Percentiles rank a stretch among this genome's conserved stretches.
phyloP scores from a whole-genome alignment of 2,329 filamentous ascomycete species.

The Trichophyton verrucosum region DNA sequence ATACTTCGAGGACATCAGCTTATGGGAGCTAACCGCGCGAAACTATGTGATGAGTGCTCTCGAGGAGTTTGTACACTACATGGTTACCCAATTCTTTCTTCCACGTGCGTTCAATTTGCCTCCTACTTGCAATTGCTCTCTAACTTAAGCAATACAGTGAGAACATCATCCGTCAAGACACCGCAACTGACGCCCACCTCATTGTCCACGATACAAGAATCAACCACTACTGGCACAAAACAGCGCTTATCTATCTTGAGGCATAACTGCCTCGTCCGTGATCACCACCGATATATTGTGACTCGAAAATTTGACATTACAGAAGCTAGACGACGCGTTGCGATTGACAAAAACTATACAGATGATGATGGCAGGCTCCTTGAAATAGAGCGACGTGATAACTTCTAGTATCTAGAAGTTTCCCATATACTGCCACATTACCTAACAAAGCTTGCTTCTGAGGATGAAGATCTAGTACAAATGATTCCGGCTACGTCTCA shows the following conservation, averaged over 20 bases:
- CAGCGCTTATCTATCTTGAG: constrained; percentile 3
- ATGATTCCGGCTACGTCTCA: background rate
- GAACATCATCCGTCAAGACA: constrained; percentile 12
- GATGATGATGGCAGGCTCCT: constrained; percentile 14
- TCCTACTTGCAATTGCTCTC: background rate
- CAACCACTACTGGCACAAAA: constrained; percentile 2
- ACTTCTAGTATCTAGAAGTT: constrained; percentile 13
- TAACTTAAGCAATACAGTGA: constrained; percentile 9
- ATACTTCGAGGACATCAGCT: constrained; percentile 8
- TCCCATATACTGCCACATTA: constrained; percentile 17
- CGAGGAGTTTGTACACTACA: constrained; percentile 12
- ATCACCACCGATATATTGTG: constrained; percentile 15
- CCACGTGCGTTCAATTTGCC: background rate
- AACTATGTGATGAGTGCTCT: constrained; percentile 7
- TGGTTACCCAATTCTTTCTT: constrained; percentile 13
- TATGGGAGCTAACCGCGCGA: constrained; percentile 5
- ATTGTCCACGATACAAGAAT: constrained; percentile 9
- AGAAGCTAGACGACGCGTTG: constrained; percentile 11
- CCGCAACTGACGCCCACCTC: constrained; percentile 11
- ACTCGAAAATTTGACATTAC: constrained; percentile 12
- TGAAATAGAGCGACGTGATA: background rate
- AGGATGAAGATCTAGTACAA: constrained; percentile 14
- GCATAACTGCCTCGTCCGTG: constrained; percentile 13
- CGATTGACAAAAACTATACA: constrained; percentile 11
- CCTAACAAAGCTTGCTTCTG: constrained; percentile 14